Conservation (phyloP, 1,139 yeast species). For the Pneumocystis murina region DNA sequence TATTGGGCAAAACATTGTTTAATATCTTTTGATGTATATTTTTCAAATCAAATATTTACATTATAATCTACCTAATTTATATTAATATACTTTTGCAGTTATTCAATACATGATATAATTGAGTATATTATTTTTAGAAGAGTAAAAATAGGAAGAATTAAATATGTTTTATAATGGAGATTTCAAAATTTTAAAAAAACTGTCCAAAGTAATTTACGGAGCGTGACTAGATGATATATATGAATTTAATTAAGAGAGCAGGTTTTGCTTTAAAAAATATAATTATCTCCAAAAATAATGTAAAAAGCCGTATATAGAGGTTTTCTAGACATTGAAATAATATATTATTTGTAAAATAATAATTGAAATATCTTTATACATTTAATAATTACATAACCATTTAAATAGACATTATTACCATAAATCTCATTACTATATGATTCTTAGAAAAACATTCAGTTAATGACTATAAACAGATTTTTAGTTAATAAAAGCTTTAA, state of each 20-base stretch:
- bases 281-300: constrained; percentile 77
- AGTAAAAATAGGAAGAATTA: constrained; percentile 73
- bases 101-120: constrained; percentile 31
- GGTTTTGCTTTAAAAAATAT: constrained; percentile 57
- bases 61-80: constrained; percentile 46
- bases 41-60: constrained; percentile 72
- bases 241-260: constrained; percentile 65
- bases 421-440: neutral
- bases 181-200: constrained; percentile 33
- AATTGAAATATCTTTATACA: neutral
- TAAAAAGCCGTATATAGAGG: constrained; percentile 71
- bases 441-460: neutral
- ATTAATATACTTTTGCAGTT: constrained; percentile 26
- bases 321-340: constrained; percentile 49
- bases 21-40: constrained; percentile 84
- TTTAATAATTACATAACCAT: neutral
- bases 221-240: constrained; percentile 49
- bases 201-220: constrained; percentile 7
- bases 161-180: constrained; percentile 52
- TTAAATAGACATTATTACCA: neutral
- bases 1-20: constrained; percentile 84
- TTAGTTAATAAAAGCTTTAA: neutral
- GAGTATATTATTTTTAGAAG: constrained; percentile 78
- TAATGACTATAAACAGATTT: neutral
- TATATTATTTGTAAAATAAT: neutral